Evolutionary conservation across 2,329 filamentous ascomycete species (phyloP), one percentile per base, ranked within the genome.

Genomic region (Sclerotinia spermophila): DNA sequence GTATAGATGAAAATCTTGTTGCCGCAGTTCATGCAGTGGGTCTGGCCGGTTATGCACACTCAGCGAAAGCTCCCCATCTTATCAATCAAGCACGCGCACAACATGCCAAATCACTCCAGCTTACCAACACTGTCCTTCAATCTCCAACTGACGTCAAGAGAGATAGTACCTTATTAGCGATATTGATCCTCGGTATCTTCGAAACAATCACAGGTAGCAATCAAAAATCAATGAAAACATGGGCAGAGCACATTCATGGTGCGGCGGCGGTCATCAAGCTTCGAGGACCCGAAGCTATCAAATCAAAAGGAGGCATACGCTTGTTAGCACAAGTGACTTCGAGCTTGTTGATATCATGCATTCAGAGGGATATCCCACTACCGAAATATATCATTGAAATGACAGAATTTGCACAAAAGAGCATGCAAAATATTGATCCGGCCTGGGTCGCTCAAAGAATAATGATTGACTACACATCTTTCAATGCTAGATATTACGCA

Each of bases 301-400:
- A 75, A 53, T 84, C 82, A 17, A 78, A 78, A 56, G 82, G 82
- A 3, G 85, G 85, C 5, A 79, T 81, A 53, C 81, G 83, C 68
- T 86, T 88, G 83, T 85, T 87, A 73, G 79, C 84, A 55, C 86
- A 86, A 82, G 81, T 86, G 5, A 84, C 81, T 44, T 82, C 86
- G 69, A 83, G 82, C 68, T 81, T 86, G 45, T 79, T 86, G 71
- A 83, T 87, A 72, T 83, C 81, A 72, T 87, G 85, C 75, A 82
- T 87, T 21, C 84, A 86, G 71, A 81, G 81, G 61, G 81, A 82
- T 27, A 77, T 83, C 38, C 82, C 84, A 11, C 82, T 87, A 79
- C 86, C 86, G 3, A 77, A 81, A 33, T 78, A 82, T 58, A 79
- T 88, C 64, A 78, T 84, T 40, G 80, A 84, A 35, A 82, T 86